phyloP scores from a whole-genome alignment of 495 filamentous ascomycete genomes.

The Podospora pseudocomata region DNA sequence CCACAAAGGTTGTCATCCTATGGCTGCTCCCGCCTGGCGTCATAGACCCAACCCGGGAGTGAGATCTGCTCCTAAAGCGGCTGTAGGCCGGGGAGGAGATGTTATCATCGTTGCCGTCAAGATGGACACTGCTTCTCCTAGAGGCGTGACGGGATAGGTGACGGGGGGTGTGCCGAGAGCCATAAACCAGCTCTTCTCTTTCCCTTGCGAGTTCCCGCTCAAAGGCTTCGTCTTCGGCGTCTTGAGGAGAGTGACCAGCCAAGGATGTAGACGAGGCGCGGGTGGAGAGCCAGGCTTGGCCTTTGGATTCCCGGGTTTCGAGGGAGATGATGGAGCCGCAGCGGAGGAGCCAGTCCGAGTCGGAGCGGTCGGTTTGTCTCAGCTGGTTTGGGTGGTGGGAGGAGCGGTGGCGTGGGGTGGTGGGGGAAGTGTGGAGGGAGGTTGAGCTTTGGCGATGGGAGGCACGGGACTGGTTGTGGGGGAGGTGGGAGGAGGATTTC shows the following conservation, averaged over 20 bases:
- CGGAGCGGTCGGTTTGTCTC: constrained; percentile 21
- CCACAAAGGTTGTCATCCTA: constrained; percentile 29
- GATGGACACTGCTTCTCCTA: constrained; percentile 30
- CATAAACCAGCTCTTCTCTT: constrained; percentile 9
- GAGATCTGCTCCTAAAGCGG: constrained; percentile 42
- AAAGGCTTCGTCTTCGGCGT: constrained; percentile 46
- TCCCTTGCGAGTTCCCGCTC: constrained; percentile 43
- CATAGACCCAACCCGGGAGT: constrained; percentile 37
- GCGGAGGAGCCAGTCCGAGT: constrained; percentile 72
- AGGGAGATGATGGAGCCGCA: constrained; percentile 68
- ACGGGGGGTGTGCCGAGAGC: not conserved
- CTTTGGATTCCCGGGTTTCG: constrained; percentile 70
- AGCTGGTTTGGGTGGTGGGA: constrained; percentile 15
- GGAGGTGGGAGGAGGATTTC: constrained; percentile 47
- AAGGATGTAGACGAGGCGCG: constrained; percentile 70
- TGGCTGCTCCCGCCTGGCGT: constrained; percentile 28
- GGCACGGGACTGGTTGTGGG: not conserved
- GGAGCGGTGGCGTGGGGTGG: constrained; percentile 17
- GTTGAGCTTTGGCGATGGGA: constrained; percentile 17
- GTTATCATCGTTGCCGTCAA: constrained; percentile 28
- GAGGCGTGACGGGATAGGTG: constrained; percentile 9
- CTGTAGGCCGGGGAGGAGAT: constrained; percentile 36
- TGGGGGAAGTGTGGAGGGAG: constrained; percentile 28
- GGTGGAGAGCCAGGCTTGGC: constrained; percentile 72
- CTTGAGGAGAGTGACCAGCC: constrained; percentile 39